Evolutionary conservation across 1,139 yeast species (phyloP).

Genomic region (Blastobotrys ciferrii): DNA sequence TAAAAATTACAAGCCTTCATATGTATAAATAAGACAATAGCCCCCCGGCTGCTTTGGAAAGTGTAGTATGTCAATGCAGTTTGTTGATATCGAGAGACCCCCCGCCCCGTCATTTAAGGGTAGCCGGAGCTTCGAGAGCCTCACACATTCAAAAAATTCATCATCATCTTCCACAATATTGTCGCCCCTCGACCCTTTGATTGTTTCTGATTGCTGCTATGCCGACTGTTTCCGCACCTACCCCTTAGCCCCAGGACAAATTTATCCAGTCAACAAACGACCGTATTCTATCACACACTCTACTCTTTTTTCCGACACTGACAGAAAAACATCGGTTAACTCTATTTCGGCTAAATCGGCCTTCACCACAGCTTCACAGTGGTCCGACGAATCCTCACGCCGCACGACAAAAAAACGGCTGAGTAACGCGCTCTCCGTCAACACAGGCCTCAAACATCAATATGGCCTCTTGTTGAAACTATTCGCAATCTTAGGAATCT

Average conservation of each 20-base stretch:
- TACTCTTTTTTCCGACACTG: too few relatives aligned
- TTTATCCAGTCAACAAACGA: neutral
- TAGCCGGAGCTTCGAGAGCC: neutral
- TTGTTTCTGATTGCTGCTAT: neutral
- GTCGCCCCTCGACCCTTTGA: neutral
- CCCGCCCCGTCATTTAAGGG: neutral
- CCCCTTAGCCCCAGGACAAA: neutral
- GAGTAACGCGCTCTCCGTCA: neutral
- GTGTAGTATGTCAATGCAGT: too few relatives aligned
- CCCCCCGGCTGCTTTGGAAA: too few relatives aligned
- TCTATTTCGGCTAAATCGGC: neutral
- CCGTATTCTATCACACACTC: neutral
- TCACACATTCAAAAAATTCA: too few relatives aligned
- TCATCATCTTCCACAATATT: neutral
- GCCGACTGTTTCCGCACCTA: too few relatives aligned
- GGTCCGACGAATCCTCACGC: neutral
- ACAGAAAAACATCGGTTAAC: neutral
- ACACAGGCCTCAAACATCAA: conserved; percentile 3
- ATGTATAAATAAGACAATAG: too few relatives aligned
- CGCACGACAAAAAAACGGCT: neutral
- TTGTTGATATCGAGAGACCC: too few relatives aligned
- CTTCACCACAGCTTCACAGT: neutral
- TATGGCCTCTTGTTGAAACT: conserved; percentile 7
- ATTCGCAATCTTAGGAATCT: conserved; percentile 14
- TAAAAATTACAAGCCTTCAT: too few relatives aligned